Evolutionary conservation across 2,329 filamentous ascomycete species (phyloP).

Genomic region (Alternaria sp.): DNA sequence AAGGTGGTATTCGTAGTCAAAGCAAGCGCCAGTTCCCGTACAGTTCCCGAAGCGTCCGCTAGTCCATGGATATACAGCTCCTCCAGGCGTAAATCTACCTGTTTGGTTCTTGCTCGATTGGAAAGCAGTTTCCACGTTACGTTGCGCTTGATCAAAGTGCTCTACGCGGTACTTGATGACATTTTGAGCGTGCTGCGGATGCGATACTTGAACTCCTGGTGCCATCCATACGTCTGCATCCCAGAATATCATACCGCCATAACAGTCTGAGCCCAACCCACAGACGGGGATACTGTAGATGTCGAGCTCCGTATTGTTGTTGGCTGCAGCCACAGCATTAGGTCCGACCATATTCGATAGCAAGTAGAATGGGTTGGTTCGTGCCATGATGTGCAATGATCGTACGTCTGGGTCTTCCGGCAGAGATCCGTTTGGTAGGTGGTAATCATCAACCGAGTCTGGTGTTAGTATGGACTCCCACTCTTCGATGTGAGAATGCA

Average conservation of each 20-base stretch:
- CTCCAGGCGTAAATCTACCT: conserved; percentile 60
- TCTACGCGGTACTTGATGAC: conserved; percentile 70
- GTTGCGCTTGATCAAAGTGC: conserved; percentile 64
- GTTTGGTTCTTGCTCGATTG: conserved; percentile 67
- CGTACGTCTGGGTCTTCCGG: conserved; percentile 64
- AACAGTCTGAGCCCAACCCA: conserved; percentile 70
- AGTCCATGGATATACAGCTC: conserved; percentile 73
- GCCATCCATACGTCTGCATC: conserved; percentile 73
- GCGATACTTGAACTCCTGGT: conserved; percentile 68
- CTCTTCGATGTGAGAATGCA: conserved; percentile 64
- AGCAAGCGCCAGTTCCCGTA: conserved; percentile 66
- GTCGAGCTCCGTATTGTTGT: conserved; percentile 60
- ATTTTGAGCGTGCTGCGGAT: conserved; percentile 67
- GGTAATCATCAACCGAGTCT: conserved; percentile 69
- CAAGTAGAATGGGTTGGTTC: conserved; percentile 64
- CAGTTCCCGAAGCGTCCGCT: conserved; percentile 72
- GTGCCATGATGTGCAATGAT: conserved; percentile 61
- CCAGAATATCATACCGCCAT: conserved; percentile 71
- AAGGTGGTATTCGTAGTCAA: conserved; percentile 75
- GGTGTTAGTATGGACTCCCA: conserved; percentile 68
- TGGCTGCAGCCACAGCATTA: conserved; percentile 60
- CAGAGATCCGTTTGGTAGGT: conserved; percentile 62
- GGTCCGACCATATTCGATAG: conserved; percentile 62
- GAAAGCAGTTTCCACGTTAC: conserved; percentile 64
- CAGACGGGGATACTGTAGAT: conserved; percentile 72